Evolutionary conservation across 2,329 filamentous ascomycete genomes (phyloP), one percentile per base, ranked within the genome.

Genomic region (Cladosporium cucumerinum): DNA sequence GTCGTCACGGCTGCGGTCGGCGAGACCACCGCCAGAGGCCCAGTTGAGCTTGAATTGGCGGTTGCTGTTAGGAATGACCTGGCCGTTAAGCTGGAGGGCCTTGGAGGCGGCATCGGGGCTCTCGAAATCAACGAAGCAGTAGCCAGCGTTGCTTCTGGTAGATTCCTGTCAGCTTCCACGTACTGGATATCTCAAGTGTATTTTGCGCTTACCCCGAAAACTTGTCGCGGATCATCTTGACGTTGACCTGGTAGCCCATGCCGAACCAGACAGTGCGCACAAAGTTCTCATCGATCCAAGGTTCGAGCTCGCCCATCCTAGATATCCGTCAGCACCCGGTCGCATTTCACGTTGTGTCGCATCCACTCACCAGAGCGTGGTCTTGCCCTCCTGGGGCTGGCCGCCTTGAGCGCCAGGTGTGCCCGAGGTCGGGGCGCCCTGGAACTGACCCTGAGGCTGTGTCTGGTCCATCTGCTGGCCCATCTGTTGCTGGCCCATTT

Each of bases 181-280:
- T 23, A 21, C 23, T 61, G 59, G 10, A 28, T 12, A 61, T 65
- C 30, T 48, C 32, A 14, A 25, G 28, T 61, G 28, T 52, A 7
- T 49, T n/a, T 28, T 34, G 43, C 30, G 75, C 85, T 80, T 85
- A 97, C 93, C 94, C 95, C 76, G 94, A 97, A 80, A 97, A 97
- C 81, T 97, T 97, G 83, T 99, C 95, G 70, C 95, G 92, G 74
- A 99, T 99, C 86, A 99, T 97, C 87, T 99, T 99, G 73, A 99
- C 95, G 73, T 97, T 97, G 73, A 99, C 95, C 69, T 88, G 88
- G 80, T 98, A 95, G 71, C 91, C 93, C 82, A 97, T 91, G 73
- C 93, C 88, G 75, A 92, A 96, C 86, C 92, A 98, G 54, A 98
- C 88, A 72, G 91, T 95, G 80, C 96, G 93, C 76, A 99, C 91